phyloP scores from a whole-genome alignment of 2,329 filamentous ascomycete genomes.

The Ophiostoma ulmi region DNA sequence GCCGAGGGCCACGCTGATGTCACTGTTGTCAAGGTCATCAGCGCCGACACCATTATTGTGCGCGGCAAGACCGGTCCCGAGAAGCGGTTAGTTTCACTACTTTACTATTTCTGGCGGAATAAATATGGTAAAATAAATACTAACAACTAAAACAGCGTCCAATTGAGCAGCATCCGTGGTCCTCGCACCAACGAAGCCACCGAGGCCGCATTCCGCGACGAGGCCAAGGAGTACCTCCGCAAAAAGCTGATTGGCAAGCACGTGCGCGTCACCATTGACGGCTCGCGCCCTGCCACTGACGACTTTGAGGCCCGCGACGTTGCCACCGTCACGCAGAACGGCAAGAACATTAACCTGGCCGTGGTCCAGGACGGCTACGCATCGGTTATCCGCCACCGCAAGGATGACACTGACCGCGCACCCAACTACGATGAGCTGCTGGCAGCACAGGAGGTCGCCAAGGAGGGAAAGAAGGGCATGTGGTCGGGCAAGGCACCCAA shows the following conservation, averaged over 20 bases:
- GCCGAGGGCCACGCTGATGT: constrained; percentile 67
- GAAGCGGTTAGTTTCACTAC: constrained; percentile 51
- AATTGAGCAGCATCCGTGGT: constrained; percentile 85
- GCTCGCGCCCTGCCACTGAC: constrained; percentile 81
- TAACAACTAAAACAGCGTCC: constrained; percentile 46
- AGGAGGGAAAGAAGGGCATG: constrained; percentile 86
- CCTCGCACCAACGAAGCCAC: constrained; percentile 84
- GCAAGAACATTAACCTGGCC: constrained; percentile 77
- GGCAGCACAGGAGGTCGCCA: constrained; percentile 73
- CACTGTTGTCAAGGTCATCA: constrained; percentile 76
- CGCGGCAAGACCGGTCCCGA: constrained; percentile 79
- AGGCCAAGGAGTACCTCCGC: constrained; percentile 92
- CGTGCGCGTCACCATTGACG: constrained; percentile 82
- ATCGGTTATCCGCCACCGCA: constrained; percentile 88
- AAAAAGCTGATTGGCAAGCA: constrained; percentile 96
- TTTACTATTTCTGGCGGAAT: neutral
- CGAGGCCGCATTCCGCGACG: constrained; percentile 81
- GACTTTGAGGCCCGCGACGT: constrained; percentile 94
- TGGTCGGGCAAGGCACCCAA: constrained; percentile 88
- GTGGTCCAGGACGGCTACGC: constrained; percentile 92
- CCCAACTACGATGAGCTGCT: constrained; percentile 89
- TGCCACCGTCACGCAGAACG: constrained; percentile 75
- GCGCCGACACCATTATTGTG: constrained; percentile 82
- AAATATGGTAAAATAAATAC: neutral
- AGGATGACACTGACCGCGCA: constrained; percentile 89